A percentile compares a stretch with the other conserved stretches of the same genome.
phyloP scores from a whole-genome alignment of 1,139 yeast genomes.

The Geotrichum aggregatum region DNA sequence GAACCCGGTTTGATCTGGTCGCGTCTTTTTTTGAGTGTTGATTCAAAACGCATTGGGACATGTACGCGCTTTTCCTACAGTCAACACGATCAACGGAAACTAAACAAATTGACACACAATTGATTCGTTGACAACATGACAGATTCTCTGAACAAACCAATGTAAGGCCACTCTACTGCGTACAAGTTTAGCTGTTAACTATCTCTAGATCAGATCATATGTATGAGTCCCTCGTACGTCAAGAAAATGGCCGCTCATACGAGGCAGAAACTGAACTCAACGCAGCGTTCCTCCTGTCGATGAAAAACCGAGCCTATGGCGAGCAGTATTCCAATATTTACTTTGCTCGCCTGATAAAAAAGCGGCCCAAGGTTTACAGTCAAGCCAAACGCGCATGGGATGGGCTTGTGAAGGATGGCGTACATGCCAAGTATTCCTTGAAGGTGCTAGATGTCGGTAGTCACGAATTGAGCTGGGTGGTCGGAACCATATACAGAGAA shows the following conservation, averaged over 20 bases:
- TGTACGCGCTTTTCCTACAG: too few relatives aligned
- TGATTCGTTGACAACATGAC: neutral
- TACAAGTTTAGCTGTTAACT: neutral
- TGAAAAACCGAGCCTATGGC: constrained; percentile 50
- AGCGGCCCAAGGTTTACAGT: constrained; percentile 53
- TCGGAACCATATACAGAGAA: constrained; percentile 84
- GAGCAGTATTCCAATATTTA: constrained; percentile 75
- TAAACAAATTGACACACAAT: too few relatives aligned
- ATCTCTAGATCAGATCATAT: too few relatives aligned
- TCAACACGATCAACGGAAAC: neutral
- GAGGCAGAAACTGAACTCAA: constrained; percentile 19
- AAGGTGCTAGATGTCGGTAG: constrained; percentile 75
- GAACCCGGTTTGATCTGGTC: too few relatives aligned
- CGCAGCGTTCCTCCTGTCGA: constrained; percentile 23
- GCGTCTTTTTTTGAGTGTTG: too few relatives aligned
- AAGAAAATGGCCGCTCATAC: neutral
- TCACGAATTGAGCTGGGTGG: constrained; percentile 76
- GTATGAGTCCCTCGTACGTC: neutral
- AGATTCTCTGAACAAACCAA: neutral
- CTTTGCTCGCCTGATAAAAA: constrained; percentile 53
- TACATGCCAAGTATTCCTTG: constrained; percentile 42
- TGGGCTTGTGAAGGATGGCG: constrained; percentile 41
- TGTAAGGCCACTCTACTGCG: neutral
- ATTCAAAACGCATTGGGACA: too few relatives aligned
- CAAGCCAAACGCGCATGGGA: constrained; percentile 52